phyloP scores from a whole-genome alignment of 768 basidiomycete species.

The Mycena amicta region DNA sequence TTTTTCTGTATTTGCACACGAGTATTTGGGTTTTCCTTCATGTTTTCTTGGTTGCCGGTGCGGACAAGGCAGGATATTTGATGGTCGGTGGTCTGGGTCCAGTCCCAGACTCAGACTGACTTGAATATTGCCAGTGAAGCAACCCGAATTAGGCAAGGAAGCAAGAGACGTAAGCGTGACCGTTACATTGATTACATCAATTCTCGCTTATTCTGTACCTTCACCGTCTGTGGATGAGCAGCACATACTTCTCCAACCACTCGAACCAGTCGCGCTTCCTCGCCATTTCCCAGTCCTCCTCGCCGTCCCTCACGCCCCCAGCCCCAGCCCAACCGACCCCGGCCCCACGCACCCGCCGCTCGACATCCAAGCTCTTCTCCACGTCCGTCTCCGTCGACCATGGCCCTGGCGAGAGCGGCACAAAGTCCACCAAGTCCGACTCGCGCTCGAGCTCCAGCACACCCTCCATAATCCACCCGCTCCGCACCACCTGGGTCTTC shows the following conservation, averaged over 20 bases:
- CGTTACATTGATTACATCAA: no score
- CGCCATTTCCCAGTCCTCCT: conserved; percentile 39
- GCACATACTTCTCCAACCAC: conserved; percentile 84
- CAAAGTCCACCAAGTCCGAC: no score
- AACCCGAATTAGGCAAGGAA: no score
- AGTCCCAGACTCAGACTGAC: no score
- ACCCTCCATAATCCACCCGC: conserved; percentile 55
- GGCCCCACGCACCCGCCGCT: conserved; percentile 13
- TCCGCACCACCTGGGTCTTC: conserved; percentile 89
- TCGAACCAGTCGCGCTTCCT: conserved; percentile 68
- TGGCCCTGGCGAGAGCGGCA: conserved; percentile 27
- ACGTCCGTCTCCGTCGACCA: conserved; percentile 15
- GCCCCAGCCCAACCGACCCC: conserved; percentile 28
- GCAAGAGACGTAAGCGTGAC: no score
- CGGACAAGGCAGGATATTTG: no score
- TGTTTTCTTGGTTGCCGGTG: no score
- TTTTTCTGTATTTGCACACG: no score
- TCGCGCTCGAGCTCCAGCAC: conserved; percentile 17
- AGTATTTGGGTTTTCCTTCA: no score
- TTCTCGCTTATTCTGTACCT: background rate
- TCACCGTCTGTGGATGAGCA: conserved; percentile 47
- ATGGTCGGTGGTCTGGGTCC: no score
- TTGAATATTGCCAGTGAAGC: no score
- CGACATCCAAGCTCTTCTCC: background rate
- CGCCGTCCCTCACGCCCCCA: conserved; percentile 33